Base-by-base conservation (phyloP, 1,284 basidiomycete genomes). In the Cryptococcus floricola region DNA sequence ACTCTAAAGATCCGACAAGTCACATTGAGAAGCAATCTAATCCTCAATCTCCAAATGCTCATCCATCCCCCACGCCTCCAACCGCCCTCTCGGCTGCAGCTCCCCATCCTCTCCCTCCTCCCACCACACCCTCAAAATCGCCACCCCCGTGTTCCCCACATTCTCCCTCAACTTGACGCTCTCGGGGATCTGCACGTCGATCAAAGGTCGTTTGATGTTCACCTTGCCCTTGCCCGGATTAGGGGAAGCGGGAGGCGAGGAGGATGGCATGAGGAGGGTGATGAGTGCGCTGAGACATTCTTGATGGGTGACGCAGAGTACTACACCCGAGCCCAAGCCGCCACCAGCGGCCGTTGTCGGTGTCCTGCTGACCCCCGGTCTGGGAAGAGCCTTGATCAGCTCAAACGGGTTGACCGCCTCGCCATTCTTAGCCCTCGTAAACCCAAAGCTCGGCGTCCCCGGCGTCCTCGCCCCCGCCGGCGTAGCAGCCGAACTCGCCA, bases 51-150 rank as follows among this genome's bases (percentile, higher is more conserved):
- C 41, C 5, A 61, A 43, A 57, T 62, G 57, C 10, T 62, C 61
- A 16, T 57, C 51, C 10, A 52, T 45, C 5, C 55, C 61, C 61
- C 61, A 62, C 19, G 58, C 61, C 49, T 62, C 61, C 9, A 62
- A 41, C 41, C 61, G 42, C 10, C 61, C 58, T 39, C 50, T 56
- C 6, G 50, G 19, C 25, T 52, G 48, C 52, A 59, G 19, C 31
- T 44, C 54, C 2, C 37, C 42, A 3, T 23, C 44, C 13, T 49
- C 48, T 5, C 31, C 43, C n/a, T 39, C 52, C 34, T 62, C 58
- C 58, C 61, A 60, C 61, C 61, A 62, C 9, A 62, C 48, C 39
- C 61, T 52, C 19, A 62, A 18, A n/a, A 62, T 62, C 18, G 58
- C 58, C n/a, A 62, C 58, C 14, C 48, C 42, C 18, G 58, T 57